These are phyloP conservation scores for Cladophialophora yegresii DNA, from an alignment of 2,329 filamentous ascomycete species.

Conservation along the genomic window DNA sequence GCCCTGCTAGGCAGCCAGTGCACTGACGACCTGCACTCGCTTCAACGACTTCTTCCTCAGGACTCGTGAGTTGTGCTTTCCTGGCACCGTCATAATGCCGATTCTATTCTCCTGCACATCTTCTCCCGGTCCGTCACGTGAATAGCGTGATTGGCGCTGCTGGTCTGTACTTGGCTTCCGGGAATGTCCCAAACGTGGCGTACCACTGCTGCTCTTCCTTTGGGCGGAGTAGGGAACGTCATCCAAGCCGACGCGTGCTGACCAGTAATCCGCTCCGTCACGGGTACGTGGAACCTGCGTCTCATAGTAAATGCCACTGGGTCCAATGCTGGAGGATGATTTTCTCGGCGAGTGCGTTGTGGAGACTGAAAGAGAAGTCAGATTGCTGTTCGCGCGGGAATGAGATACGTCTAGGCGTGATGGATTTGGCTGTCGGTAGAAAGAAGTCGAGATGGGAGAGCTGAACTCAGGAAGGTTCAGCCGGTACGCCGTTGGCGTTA, in stretches of 20 bases:
- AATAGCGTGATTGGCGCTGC: not conserved
- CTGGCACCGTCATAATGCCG: slow-evolving; percentile 30
- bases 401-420: slow-evolving; percentile 22
- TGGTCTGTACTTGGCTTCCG: slow-evolving; percentile 8
- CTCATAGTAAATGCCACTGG: slow-evolving; percentile 26
- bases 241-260: slow-evolving; percentile 15
- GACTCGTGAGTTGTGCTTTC: slow-evolving; percentile 26
- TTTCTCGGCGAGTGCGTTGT: slow-evolving; percentile 6
- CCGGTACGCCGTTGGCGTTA: not conserved
- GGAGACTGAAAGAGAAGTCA: not conserved
- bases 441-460: slow-evolving; percentile 8
- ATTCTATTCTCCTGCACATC: slow-evolving; percentile 18
- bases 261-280: slow-evolving; percentile 19
- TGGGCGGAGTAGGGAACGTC: slow-evolving; percentile 1
- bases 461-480: not conserved
- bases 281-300: slow-evolving; percentile 18
- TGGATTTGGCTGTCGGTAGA: slow-evolving; percentile 21
- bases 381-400: slow-evolving; percentile 4
- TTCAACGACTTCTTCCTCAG: slow-evolving; percentile 29
- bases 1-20: slow-evolving; percentile 2
- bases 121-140: slow-evolving; percentile 1
- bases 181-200: not conserved
- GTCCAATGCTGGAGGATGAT: slow-evolving; percentile 21
- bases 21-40: slow-evolving; percentile 6
- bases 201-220: not conserved